Conservation (phyloP, 208 protist species). For the Trypanosoma platydactyli region DNA sequence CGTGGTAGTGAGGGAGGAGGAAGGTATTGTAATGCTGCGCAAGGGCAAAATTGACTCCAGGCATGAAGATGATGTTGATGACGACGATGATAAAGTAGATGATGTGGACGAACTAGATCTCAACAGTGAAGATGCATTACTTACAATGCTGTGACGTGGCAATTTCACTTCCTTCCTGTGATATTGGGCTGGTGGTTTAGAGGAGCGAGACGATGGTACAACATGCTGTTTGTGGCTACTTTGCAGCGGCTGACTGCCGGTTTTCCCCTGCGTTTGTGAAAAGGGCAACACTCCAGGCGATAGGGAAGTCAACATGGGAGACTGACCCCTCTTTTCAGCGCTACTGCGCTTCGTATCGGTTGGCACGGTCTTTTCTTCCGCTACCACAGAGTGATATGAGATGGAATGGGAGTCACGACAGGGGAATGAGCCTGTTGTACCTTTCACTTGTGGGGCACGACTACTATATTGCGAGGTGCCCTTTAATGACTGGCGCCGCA, state of each 20-base stretch:
- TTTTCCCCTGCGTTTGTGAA: too few species aligned
- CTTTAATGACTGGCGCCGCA: conserved; percentile 12
- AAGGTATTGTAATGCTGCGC: neutral
- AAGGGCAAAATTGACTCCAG: neutral
- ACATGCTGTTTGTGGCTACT: too few species aligned
- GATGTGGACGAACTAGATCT: conserved; percentile 16
- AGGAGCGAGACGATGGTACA: too few species aligned
- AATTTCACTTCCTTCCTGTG: too few species aligned
- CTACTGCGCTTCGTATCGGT: neutral
- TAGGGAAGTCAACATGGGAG: too few species aligned
- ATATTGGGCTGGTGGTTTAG: too few species aligned
- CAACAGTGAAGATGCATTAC: neutral
- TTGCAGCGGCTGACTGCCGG: too few species aligned
- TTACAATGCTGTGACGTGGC: neutral
- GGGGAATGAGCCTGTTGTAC: neutral
- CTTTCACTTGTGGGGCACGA: neutral
- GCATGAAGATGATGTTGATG: neutral
- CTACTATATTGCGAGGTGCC: neutral
- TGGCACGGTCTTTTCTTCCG: neutral
- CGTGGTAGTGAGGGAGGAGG: conserved; percentile 10
- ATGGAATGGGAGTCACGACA: neutral
- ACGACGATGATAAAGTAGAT: neutral
- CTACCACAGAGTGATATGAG: neutral
- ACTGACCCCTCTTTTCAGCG: neutral
- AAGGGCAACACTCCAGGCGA: too few species aligned